Conservation (phyloP, 192 early-diverging fungal species). For the Backusella parvicylindrica region DNA sequence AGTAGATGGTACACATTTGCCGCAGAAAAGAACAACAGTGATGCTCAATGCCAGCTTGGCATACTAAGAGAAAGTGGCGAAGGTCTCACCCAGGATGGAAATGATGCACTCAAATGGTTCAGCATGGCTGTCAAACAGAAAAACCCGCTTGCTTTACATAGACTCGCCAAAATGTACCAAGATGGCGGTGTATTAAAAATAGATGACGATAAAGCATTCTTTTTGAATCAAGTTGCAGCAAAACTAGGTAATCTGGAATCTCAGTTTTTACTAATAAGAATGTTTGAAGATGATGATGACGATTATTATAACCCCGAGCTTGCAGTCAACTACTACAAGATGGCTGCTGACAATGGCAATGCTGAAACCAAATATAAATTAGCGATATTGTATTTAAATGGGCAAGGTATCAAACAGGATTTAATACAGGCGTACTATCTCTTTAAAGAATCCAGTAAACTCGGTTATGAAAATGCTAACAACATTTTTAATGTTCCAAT, state of each 20-base stretch:
- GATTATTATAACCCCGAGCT: slow-evolving; percentile 15
- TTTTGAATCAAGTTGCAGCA: background rate
- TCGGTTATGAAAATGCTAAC: background rate
- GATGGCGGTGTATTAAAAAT: too few relatives aligned
- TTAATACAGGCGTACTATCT: background rate
- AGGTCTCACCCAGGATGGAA: background rate
- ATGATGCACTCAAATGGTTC: too few relatives aligned
- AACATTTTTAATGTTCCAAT: background rate
- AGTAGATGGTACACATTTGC: too few relatives aligned
- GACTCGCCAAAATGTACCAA: too few relatives aligned
- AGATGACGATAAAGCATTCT: too few relatives aligned
- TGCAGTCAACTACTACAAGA: slow-evolving; percentile 21
- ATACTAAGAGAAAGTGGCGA: background rate
- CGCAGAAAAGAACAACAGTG: too few relatives aligned
- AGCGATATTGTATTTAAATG: background rate
- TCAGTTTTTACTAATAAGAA: too few relatives aligned
- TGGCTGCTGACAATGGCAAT: background rate
- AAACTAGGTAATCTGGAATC: background rate
- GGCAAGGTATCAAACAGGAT: slow-evolving; percentile 16
- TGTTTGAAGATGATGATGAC: background rate
- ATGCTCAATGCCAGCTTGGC: background rate
- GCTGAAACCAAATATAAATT: background rate
- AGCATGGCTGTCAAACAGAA: too few relatives aligned
- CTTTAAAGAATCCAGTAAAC: background rate
- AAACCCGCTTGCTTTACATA: too few relatives aligned